These are phyloP conservation scores for Cyberlindnera euphorbiae DNA, from an alignment of 805 yeast species.

Conservation along the genomic window DNA sequence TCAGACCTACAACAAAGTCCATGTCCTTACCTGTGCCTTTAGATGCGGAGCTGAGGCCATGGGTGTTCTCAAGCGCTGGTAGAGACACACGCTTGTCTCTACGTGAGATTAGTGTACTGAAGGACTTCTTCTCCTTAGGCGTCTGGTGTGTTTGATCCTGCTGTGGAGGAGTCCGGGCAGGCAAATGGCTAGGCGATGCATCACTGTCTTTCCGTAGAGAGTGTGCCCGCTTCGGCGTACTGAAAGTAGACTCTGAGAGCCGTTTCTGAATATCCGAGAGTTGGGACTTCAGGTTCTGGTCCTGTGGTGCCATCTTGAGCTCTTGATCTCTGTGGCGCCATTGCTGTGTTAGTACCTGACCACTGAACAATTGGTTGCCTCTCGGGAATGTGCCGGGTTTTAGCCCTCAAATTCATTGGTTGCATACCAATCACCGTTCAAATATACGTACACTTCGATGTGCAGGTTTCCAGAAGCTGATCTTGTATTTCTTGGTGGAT, in stretches of 20 bases:
- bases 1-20: constrained; percentile 67
- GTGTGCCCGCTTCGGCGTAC: constrained; percentile 21
- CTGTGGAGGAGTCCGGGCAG: neutral
- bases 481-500: no score
- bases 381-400: neutral
- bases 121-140: constrained; percentile 13
- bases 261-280: constrained; percentile 39
- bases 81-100: constrained; percentile 25
- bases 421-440: no score
- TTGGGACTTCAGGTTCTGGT: constrained; percentile 35
- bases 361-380: no score
- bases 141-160: constrained; percentile 1
- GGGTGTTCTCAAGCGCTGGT: constrained; percentile 22
- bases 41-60: constrained; percentile 16
- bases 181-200: constrained; percentile 2
- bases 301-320: constrained; percentile 19
- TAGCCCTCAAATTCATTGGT: no score
- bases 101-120: constrained; percentile 17
- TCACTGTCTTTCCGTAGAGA: constrained; percentile 11
- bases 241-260: constrained; percentile 28
- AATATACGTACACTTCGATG: no score
- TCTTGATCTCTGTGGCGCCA: constrained; percentile 3
- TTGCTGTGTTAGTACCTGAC: constrained; percentile 4
- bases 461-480: no score
- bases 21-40: constrained; percentile 49